Evolutionary conservation across 176 grass and related monocot genomes (phyloP), one percentile per base, ranked within the genome.

Genomic region (Bolboschoenus planiculmis): DNA sequence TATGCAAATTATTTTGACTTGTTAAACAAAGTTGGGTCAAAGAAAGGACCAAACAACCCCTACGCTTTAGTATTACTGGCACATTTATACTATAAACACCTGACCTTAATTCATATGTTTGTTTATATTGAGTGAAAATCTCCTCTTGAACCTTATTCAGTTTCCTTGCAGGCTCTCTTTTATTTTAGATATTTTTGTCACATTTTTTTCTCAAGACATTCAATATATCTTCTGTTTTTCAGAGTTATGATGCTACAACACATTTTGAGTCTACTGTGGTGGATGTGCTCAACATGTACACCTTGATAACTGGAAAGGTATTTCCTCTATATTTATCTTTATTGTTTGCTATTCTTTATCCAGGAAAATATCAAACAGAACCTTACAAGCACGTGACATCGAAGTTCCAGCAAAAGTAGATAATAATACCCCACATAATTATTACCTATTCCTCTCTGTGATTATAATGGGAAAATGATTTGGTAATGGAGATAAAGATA

Each of bases 191-290:
- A 74, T 29, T 26, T 16, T 74, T 44, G 23, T 74, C 43, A 2
- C 43, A 48, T 74, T 29, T 44, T n/a, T 42, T 73, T 74, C 5
- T 62, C 7, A 35, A 46, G 24, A 67, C 39, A 74, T 77, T 33
- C 35, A 77, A 30, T 77, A 48, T 84, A 27, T 78, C 10, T 84
- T 66, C 10, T 56, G 35, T 74, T 72, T n/a, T 89, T 62, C 90
- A 97, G 90, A 97, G 90, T 82, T 97, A 97, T 67, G 95, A 97
- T 87, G 86, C 95, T 36, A 97, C 92, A 23, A 97, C 92, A 78
- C 95, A 97, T 78, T 97, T 97, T 60, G 95, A 97, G 73, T 93
- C 95, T 34, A 97, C 95, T 37, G 95, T 97, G 55, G 78, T 76
- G 71, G 95, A 97, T 86, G 95, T 94, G n/a, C 92, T 97, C 71